These are phyloP conservation scores for Saccharomyces pastorianus DNA, from an alignment of 1,139 yeast genomes.

Conservation along the genomic window DNA sequence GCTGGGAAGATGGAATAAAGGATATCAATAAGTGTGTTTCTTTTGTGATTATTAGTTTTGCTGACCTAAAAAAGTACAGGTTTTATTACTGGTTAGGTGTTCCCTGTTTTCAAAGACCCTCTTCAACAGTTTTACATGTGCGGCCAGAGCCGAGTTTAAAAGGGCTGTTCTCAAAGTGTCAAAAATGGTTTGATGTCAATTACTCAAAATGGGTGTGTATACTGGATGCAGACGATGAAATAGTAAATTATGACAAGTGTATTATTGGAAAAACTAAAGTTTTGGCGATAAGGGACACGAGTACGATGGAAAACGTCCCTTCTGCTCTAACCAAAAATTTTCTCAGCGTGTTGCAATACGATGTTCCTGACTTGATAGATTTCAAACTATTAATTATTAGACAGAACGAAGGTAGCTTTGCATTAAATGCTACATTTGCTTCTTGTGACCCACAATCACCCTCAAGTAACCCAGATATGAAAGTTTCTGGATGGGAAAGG, in stretches of 20 bases:
- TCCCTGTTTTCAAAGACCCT: conserved; percentile 53
- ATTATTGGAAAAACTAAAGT: conserved; percentile 11
- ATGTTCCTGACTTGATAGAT: conserved; percentile 31
- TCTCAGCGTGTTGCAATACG: conserved; percentile 44
- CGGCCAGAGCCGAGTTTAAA: conserved; percentile 6
- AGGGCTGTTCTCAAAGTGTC: conserved; percentile 11
- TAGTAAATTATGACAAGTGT: conserved; percentile 15
- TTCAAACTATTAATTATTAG: conserved; percentile 39
- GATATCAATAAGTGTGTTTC: conserved; percentile 20
- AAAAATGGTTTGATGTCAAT: conserved; percentile 14
- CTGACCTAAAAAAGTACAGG: conserved; percentile 81
- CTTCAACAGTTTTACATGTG: conserved; percentile 7
- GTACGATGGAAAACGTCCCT: conserved; percentile 41
- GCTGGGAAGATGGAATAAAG: conserved; percentile 15
- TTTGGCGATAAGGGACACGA: conserved; percentile 57
- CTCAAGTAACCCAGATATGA: conserved; percentile 20
- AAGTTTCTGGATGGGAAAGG: conserved; percentile 83
- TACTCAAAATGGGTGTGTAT: conserved; percentile 26
- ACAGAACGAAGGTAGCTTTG: conserved; percentile 24
- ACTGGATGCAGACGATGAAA: conserved; percentile 15
- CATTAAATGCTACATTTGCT: conserved; percentile 13
- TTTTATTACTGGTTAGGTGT: conserved; percentile 87
- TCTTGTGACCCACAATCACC: conserved; percentile 5
- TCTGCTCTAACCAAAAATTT: conserved; percentile 63
- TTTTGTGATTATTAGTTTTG: conserved; percentile 61